Percentiles rank a stretch among this genome's conserved stretches.
Conservation (phyloP, 2,329 filamentous ascomycete genomes). For the Leptographium wingfieldii region DNA sequence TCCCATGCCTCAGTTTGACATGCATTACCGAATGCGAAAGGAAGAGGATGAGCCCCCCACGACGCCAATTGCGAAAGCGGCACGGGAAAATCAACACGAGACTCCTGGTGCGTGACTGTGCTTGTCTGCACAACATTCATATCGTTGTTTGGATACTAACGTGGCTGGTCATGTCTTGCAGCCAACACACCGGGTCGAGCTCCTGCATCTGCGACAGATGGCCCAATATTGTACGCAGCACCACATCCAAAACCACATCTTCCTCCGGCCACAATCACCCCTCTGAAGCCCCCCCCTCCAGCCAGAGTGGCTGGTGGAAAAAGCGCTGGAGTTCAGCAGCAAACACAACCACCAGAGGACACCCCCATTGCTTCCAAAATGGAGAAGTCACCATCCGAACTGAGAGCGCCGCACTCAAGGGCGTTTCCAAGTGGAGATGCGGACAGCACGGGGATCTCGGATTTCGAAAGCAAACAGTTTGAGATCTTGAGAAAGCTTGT, state of each 20-base stretch:
- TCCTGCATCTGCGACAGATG: not conserved
- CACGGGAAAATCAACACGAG: not conserved
- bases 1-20: conserved; percentile 10
- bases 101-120: not conserved
- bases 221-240: conserved; percentile 9
- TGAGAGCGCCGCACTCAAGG: conserved; percentile 13
- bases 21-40: conserved; percentile 7
- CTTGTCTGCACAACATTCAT: not conserved
- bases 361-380: not conserved
- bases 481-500: conserved; percentile 10
- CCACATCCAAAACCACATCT: not conserved
- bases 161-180: not conserved
- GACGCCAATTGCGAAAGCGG: not conserved
- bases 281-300: not conserved
- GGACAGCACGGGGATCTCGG: conserved; percentile 5
- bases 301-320: not conserved
- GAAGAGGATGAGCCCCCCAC: not conserved
- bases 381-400: not conserved
- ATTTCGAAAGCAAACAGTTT: conserved; percentile 14
- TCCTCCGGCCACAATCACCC: not conserved
- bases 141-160: not conserved
- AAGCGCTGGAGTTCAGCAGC: not conserved
- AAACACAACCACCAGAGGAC: not conserved
- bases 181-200: not conserved
- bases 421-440: conserved; percentile 7